Base-by-base conservation (phyloP, 108 stramenopile species). In the Cyclostephanos tholiformis region DNA sequence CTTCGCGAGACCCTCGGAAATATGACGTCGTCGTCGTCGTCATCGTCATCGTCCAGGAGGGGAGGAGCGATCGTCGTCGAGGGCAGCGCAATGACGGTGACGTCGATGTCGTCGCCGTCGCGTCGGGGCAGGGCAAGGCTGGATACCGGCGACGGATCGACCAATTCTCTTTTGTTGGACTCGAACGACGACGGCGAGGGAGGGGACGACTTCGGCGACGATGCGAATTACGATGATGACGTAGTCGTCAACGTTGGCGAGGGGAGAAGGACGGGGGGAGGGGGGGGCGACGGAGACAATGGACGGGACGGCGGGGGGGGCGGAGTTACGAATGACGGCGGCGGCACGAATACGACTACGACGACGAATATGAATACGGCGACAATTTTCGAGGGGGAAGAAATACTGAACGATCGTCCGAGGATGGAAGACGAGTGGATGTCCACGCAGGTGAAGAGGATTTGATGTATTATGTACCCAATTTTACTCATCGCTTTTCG, bases 391-490 rank as follows among this genome's bases (percentile, higher is more conserved):
- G 65, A 79, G 41, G 79, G 69, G 19, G 79, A 80, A 71, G 79
- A 80, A 66, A 80, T 80, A 39, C 63, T 80, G 26, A 65, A 27
- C 13, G 72, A 74, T 60, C 86, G 88, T 11, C 66, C 66, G 19
- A 60, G 88, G 36, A 74, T 84, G 60, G 91, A 95, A 79, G 91
- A 91, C 51, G 90, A 87, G 63, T 95, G 94, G 94, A 95, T 95
- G 94, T 59, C 73, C 38, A 67, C 72, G 0, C 82, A 77, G 70
- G 76, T 77, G 39, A 77, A 77, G 69, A 56, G 10, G 25, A 26
- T 56, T 23, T 26, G n/a, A 25, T 19, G 52, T n/a, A n/a, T n/a
- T n/a, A n/a, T n/a, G n/a, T n/a, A n/a, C n/a, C n/a, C n/a, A n/a
- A n/a, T n/a, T n/a, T n/a, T n/a, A n/a, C n/a, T n/a, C n/a, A n/a